Evolutionary conservation across 306 rosid genomes (phyloP).

Genomic region (Glycine tomentella): DNA sequence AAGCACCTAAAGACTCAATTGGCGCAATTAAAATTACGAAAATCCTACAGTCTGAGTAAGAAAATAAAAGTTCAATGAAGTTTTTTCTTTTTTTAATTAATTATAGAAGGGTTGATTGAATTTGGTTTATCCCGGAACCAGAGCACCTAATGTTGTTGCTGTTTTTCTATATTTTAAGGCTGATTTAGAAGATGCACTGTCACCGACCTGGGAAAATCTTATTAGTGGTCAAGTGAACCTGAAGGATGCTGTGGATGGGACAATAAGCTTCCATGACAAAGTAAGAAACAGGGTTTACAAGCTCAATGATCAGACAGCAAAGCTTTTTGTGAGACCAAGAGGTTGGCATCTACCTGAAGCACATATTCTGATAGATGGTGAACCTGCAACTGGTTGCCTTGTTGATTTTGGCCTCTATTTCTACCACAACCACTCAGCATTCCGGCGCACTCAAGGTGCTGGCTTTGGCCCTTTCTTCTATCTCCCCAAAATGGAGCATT

Average conservation of each 20-base stretch:
- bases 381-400: conserved; percentile 84
- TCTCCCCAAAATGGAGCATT: conserved; percentile 95
- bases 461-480: conserved; percentile 96
- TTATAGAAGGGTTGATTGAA: neutral
- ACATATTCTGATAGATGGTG: conserved; percentile 85
- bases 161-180: conserved; percentile 53
- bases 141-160: conserved; percentile 13
- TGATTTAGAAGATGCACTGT: conserved; percentile 94
- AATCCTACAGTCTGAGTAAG: neutral
- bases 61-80: neutral
- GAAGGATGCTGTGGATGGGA: conserved; percentile 86
- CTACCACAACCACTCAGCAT: conserved; percentile 66
- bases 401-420: conserved; percentile 94
- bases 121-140: conserved; percentile 23
- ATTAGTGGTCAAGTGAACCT: conserved; percentile 87
- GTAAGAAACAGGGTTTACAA: conserved; percentile 79
- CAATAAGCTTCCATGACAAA: conserved; percentile 80
- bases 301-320: conserved; percentile 77
- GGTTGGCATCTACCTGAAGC: conserved; percentile 98
- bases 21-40: neutral
- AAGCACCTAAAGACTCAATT: neutral
- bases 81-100: neutral
- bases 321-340: conserved; percentile 90
- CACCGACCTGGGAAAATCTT: conserved; percentile 96
- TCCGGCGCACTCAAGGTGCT: conserved; percentile 71